Evolutionary conservation across 2,329 filamentous ascomycete genomes (phyloP).

Genomic region (Nothophoma quercina): DNA sequence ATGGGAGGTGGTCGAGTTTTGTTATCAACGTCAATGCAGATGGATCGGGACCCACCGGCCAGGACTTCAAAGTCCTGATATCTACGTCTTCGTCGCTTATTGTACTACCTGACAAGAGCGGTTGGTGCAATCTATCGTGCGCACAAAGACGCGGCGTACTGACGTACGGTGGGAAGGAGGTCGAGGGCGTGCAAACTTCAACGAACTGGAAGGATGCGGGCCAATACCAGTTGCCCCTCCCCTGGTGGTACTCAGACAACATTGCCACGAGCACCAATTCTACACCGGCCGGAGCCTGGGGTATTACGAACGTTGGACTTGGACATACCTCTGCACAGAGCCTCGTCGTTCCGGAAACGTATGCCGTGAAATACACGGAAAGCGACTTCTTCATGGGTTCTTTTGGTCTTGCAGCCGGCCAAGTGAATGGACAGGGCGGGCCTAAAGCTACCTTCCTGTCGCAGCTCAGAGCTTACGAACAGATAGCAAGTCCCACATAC

Average conservation of each 20-base stretch:
- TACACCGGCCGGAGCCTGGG: slow-evolving; percentile 24
- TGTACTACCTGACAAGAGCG: slow-evolving; percentile 33
- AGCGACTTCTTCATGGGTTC: slow-evolving; percentile 43
- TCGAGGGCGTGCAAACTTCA: slow-evolving; percentile 30
- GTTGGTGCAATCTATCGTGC: slow-evolving; percentile 40
- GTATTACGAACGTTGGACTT: slow-evolving; percentile 37
- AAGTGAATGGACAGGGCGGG: slow-evolving; percentile 16
- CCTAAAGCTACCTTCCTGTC: slow-evolving; percentile 31
- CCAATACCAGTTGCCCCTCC: slow-evolving; percentile 26
- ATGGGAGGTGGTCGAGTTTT: slow-evolving; percentile 54
- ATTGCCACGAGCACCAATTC: slow-evolving; percentile 10
- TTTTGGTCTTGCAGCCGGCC: slow-evolving; percentile 35
- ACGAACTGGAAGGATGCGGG: slow-evolving; percentile 27
- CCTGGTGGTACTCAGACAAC: slow-evolving; percentile 26
- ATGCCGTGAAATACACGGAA: slow-evolving; percentile 26
- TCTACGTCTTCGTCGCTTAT: slow-evolving; percentile 40
- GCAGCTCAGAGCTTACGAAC: slow-evolving; percentile 18
- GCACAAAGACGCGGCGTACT: slow-evolving; percentile 39
- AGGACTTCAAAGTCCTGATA: slow-evolving; percentile 47
- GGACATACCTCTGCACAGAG: slow-evolving; percentile 30
- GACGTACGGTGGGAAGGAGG: slow-evolving; percentile 24
- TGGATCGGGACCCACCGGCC: slow-evolving; percentile 30
- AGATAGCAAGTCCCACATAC: slow-evolving; percentile 37
- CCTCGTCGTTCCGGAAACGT: slow-evolving; percentile 20
- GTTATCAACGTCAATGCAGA: slow-evolving; percentile 48